Percentiles rank a stretch among this genome's conserved stretches.
Evolutionary conservation across 2,329 filamentous ascomycete genomes (phyloP).

Genomic region (Claviceps citrina): DNA sequence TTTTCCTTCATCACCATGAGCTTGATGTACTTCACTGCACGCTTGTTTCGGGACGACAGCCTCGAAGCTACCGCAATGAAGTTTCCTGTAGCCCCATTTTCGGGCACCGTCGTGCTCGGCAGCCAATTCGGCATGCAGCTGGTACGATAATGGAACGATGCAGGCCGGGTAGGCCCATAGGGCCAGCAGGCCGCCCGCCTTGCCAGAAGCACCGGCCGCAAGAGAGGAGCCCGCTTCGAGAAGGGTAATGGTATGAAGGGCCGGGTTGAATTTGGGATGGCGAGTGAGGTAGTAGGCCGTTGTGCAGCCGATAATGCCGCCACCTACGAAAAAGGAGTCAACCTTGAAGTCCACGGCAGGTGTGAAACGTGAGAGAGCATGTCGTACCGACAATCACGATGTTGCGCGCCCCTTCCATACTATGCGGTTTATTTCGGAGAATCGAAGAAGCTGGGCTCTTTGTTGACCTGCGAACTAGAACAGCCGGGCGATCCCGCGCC

Average conservation of each 20-base stretch:
- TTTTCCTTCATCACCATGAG: constrained; percentile 20
- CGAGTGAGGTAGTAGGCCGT: constrained; percentile 84
- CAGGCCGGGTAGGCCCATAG: constrained; percentile 80
- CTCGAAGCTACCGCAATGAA: constrained; percentile 53
- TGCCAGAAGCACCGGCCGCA: constrained; percentile 84
- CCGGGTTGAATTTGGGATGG: constrained; percentile 64
- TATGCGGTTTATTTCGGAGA: background rate
- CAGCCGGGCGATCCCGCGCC: too few species aligned
- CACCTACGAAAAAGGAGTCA: constrained; percentile 37
- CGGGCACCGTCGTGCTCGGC: constrained; percentile 63
- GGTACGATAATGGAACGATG: constrained; percentile 75
- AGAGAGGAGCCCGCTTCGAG: constrained; percentile 71
- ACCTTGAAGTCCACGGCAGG: background rate
- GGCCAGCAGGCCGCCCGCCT: constrained; percentile 79
- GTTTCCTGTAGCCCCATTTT: constrained; percentile 71
- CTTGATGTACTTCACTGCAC: constrained; percentile 16
- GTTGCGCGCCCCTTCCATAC: constrained; percentile 24
- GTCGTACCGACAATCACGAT: constrained; percentile 36
- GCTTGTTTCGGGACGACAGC: constrained; percentile 22
- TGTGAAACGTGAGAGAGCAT: background rate
- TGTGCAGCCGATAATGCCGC: constrained; percentile 83
- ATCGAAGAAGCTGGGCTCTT: background rate
- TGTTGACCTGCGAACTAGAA: too few species aligned
- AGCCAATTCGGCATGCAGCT: constrained; percentile 70
- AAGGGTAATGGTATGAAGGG: constrained; percentile 64